Base-by-base conservation (phyloP, 257 asterid species). In the Gentiana straminea region DNA sequence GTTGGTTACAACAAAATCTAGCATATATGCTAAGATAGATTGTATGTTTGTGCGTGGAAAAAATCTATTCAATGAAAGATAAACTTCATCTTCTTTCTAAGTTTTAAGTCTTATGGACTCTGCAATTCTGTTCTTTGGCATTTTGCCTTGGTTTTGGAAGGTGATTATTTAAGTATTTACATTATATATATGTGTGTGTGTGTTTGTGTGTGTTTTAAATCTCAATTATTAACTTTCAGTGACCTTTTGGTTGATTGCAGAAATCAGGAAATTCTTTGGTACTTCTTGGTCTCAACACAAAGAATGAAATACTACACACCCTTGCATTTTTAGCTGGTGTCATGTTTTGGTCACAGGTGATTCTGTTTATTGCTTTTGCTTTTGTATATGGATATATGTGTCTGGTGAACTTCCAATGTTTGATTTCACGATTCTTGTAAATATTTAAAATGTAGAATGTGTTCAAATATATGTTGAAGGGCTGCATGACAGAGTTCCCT, bases 81-180 rank as follows among this genome's bases (percentile, higher is more conserved):
- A 15, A 15, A 15, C 24, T 15, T 15, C 24, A 15, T 15, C 24
- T 15, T 15, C 24, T 15, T 15, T 15, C 24, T 15, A 15, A 15
- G 24, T 15, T 15, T 15, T 15, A 15, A 15, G 24, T 15, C 69
- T 92, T 36, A 75, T 85, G 94, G 97, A 92, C 77, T 75, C 86
- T 32, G 82, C 88, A 48, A 88, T 92, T 66, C 64, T 92, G 77
- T 85, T 67, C 75, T 85, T 70, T 24, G 86, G 97, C 66, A 44
- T 88, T 51, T 63, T 92, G 69, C 99, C 99, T 59, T 92, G 97
- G 97, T 85, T 92, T 41, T 92, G 97, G 99, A 88, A 83, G 95
- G 98, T 88, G 61, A 73, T 79, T 54, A 57, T 54, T 66, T 56
- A 24, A 24, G 24, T 24, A 24, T 24, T 24, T 24, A 24, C 24